Percentiles rank a stretch among this genome's conserved stretches.
Evolutionary conservation across 2,329 filamentous ascomycete species (phyloP).

Genomic region (Aschersonia sp.): DNA sequence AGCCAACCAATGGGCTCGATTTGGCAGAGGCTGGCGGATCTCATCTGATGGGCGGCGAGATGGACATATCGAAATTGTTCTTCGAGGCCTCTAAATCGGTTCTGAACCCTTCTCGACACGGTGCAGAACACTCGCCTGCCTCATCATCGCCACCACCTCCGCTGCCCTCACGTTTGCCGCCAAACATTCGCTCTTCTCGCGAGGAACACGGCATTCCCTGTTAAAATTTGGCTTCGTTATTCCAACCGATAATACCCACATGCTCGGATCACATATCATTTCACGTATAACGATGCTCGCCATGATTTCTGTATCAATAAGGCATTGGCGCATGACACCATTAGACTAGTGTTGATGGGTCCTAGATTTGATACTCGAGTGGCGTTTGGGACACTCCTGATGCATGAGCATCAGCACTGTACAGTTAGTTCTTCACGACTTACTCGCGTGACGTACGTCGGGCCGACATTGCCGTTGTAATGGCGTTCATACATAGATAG

Average conservation of each 20-base stretch:
- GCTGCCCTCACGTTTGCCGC: neutral
- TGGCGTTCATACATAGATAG: too few relatives aligned
- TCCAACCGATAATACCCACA: constrained; percentile 6
- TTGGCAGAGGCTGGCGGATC: constrained; percentile 25
- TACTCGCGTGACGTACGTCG: too few relatives aligned
- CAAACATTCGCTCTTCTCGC: too few relatives aligned
- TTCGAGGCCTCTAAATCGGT: constrained; percentile 31
- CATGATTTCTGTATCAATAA: neutral
- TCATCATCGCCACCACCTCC: constrained; percentile 9
- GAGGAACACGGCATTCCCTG: too few relatives aligned
- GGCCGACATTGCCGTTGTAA: too few relatives aligned
- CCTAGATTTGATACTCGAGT: neutral
- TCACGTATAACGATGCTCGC: neutral
- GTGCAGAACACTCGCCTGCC: constrained; percentile 11
- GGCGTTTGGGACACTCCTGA: too few relatives aligned
- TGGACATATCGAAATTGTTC: constrained; percentile 47
- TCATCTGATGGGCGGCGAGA: constrained; percentile 35
- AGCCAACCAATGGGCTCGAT: constrained; percentile 21
- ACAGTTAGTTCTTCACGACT: too few relatives aligned
- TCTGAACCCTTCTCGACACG: constrained; percentile 11
- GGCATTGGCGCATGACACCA: neutral
- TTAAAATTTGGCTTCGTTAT: neutral
- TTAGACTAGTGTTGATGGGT: neutral
- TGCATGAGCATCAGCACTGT: too few relatives aligned
- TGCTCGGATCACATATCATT: neutral